Evolutionary conservation across 1,284 basidiomycete genomes (phyloP).

Genomic region (Exobasidium cylindrosporum): DNA sequence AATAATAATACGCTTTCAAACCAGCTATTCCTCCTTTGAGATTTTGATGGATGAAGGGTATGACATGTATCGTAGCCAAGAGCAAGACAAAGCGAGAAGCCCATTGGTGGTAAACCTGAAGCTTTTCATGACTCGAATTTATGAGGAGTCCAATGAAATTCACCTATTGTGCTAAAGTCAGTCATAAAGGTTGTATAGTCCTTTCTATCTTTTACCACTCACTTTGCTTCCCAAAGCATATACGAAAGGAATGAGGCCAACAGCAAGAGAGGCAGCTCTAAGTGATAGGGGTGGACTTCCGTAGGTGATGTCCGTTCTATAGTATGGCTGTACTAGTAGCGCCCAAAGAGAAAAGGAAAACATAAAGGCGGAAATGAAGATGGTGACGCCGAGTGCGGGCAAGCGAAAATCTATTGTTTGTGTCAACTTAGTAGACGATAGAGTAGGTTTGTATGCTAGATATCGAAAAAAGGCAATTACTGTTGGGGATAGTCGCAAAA

Average conservation of each 20-base stretch:
- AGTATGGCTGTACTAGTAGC: slow-evolving; percentile 38
- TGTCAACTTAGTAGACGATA: background rate
- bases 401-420: background rate
- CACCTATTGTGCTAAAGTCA: too few species aligned
- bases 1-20: slow-evolving; percentile 24
- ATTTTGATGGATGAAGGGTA: slow-evolving; percentile 43
- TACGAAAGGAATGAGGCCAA: slow-evolving; percentile 45
- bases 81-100: slow-evolving; percentile 41
- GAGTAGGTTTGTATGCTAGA: slow-evolving; percentile 3
- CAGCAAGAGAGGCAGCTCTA: slow-evolving; percentile 37
- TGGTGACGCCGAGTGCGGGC: background rate
- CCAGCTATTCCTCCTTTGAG: slow-evolving; percentile 24
- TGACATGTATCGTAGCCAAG: slow-evolving; percentile 39
- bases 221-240: slow-evolving; percentile 23
- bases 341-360: slow-evolving; percentile 22
- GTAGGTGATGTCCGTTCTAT: slow-evolving; percentile 27
- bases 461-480: background rate
- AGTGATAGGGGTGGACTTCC: slow-evolving; percentile 39
- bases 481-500: background rate
- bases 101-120: slow-evolving; percentile 49
- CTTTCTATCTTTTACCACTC: too few species aligned
- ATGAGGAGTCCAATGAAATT: slow-evolving; percentile 44
- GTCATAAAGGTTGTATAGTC: too few species aligned
- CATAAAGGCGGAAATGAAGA: slow-evolving; percentile 13
- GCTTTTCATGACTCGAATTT: slow-evolving; percentile 39